Percentiles rank a stretch among this genome's conserved stretches.
These are phyloP conservation scores for Psidium guajava DNA, from an alignment of 345 rosid species.

Conservation along the genomic window DNA sequence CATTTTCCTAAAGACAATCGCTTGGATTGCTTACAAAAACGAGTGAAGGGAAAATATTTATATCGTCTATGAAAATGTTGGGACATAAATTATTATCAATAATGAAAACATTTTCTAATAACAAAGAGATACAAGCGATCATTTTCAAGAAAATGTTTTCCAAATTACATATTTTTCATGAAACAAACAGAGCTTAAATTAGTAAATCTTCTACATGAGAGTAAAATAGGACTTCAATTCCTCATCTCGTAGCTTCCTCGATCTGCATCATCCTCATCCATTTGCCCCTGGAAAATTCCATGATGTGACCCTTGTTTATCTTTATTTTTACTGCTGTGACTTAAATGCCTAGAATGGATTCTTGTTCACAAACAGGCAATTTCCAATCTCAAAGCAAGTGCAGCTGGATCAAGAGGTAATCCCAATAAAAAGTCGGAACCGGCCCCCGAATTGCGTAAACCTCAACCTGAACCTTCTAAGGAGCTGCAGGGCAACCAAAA, in stretches of 20 bases:
- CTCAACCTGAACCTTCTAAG: conserved; percentile 3
- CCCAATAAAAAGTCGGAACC: conserved; percentile 9
- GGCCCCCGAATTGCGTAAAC: not conserved
- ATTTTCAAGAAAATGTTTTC: no score
- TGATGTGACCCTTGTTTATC: not conserved
- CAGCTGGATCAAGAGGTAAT: conserved; percentile 19
- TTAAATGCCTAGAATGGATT: not conserved
- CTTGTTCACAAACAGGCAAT: conserved; percentile 40
- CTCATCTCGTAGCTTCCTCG: not conserved
- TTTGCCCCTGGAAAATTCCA: not conserved
- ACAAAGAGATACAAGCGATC: no score
- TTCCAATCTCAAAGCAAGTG: conserved; percentile 53
- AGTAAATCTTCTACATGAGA: not conserved
- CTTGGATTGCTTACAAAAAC: no score
- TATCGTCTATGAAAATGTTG: no score
- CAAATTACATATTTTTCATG: no score
- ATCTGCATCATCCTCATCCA: not conserved
- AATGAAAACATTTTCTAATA: no score
- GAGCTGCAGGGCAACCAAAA: conserved; percentile 5
- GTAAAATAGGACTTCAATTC: not conserved
- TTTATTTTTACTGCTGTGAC: not conserved
- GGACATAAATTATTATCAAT: no score
- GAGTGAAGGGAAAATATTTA: no score
- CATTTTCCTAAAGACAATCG: no score
- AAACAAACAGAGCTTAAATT: not conserved